Conservation (phyloP, 2,329 filamentous ascomycete species). For the Emericellopsis cladophorae region DNA sequence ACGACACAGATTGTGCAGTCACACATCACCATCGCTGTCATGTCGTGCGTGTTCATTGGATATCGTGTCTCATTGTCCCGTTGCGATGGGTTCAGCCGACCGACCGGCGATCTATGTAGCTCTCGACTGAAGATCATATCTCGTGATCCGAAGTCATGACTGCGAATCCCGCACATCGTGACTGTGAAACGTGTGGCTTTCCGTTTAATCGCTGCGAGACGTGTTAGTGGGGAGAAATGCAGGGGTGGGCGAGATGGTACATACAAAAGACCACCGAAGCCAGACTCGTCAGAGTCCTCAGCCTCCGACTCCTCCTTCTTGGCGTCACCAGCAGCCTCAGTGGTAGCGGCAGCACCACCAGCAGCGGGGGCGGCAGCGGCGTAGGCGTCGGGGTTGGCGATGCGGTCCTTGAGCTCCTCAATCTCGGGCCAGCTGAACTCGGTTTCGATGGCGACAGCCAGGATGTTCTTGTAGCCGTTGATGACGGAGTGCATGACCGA, state of each 20-base stretch:
- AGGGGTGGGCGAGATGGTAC: constrained; percentile 11
- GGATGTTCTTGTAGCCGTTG: constrained; percentile 96
- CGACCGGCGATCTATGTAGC: constrained; percentile 36
- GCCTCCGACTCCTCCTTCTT: constrained; percentile 58
- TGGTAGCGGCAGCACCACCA: constrained; percentile 24
- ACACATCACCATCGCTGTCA: constrained; percentile 2
- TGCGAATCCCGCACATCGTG: constrained; percentile 26
- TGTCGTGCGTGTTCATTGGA: constrained; percentile 1
- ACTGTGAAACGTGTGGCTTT: constrained; percentile 15
- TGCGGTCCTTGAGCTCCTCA: constrained; percentile 97
- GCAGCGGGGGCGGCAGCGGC: constrained; percentile 66
- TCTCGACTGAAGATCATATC: constrained; percentile 22
- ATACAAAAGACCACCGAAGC: constrained; percentile 73
- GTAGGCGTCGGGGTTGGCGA: constrained; percentile 97
- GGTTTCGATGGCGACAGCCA: constrained; percentile 80
- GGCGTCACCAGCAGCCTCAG: constrained; percentile 40
- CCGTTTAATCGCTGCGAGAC: constrained; percentile 37
- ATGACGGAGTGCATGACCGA: constrained; percentile 93
- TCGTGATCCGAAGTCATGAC: constrained; percentile 31
- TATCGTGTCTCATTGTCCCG: constrained; percentile 17
- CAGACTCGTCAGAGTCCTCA: constrained; percentile 40
- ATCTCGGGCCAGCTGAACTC: constrained; percentile 94
- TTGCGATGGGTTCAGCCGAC: constrained; percentile 23
- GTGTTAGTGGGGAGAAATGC: constrained; percentile 20
- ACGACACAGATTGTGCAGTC: constrained; percentile 1